Base-by-base conservation (phyloP, 352 stramenopile species). In the Phytopythium ostracodes region DNA sequence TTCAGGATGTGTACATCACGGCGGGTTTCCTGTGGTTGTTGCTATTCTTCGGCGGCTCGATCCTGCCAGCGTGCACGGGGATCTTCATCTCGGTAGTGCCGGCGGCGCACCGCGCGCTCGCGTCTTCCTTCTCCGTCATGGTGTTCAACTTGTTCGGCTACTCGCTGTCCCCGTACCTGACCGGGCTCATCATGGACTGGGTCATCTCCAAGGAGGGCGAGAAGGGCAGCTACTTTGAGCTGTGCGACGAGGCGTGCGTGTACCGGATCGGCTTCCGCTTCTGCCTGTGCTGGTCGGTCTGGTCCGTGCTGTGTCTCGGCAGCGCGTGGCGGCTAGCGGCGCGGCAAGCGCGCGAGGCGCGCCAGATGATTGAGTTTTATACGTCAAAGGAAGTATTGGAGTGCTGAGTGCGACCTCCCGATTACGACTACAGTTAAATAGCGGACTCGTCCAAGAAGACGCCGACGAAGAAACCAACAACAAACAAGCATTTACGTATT, bases 31-130 rank as follows among this genome's bases (percentile, higher is more conserved):
- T 94, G 20, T 94, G 85, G 85, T 65, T 92, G 33, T 47, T 94
- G 52, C 70, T 94, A 17, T 94, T 92, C 68, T 94, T 94, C 49
- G 83, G 85, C 15, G 85, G 85, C 11, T 87, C 83, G 4, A 90
- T 92, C 59, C 57, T 94, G 8, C 85, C 85, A 31, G 84, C 85
- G 51, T 94, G 83, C 59, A 92, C 85, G 22, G 85, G 83, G 29
- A 94, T 94, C 68, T 92, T 92, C 61, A 92, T 94, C 61, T 92
- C 81, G 33, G 82, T 87, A 18, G 82, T 90, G n/a, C 81, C 85
- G 4, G 70, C 81, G 24, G 79, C 88, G 62, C 81, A 91, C 38
- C 81, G 84, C 17, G 82, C 85, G 27, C 70, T 94, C 2, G 85
- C 84, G 36, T 94, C 85, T 1, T 92, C 83, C 2, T 80, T 94